phyloP scores from a whole-genome alignment of 1,139 yeast species.

The Zygosaccharomyces pseudobailii region DNA sequence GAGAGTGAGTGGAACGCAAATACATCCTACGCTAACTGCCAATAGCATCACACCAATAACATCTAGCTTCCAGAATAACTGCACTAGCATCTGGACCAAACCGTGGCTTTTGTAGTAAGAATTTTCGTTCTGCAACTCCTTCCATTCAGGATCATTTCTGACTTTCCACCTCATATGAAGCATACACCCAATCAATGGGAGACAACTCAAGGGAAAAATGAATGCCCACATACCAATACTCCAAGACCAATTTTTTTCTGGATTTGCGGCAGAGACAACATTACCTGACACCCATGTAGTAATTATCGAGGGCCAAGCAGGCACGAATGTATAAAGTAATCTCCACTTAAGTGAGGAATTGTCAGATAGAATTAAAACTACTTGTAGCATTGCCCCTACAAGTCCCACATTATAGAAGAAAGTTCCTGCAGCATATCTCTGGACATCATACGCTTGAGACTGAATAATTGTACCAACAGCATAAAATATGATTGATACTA shows the following conservation, averaged over 20 bases:
- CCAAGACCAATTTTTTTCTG: conserved; percentile 54
- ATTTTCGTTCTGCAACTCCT: conserved; percentile 32
- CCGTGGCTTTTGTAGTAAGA: conserved; percentile 31
- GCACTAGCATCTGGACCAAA: conserved; percentile 18
- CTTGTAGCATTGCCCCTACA: conserved; percentile 55
- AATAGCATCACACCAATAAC: conserved; percentile 49
- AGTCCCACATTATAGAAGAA: conserved; percentile 67
- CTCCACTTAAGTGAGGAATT: conserved; percentile 68
- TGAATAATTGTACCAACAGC: conserved; percentile 67
- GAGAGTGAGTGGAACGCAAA: conserved; percentile 46
- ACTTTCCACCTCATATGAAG: conserved; percentile 55
- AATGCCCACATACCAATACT: conserved; percentile 80
- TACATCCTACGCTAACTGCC: conserved; percentile 49
- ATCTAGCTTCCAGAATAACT: conserved; percentile 48
- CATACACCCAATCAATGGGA: conserved; percentile 54
- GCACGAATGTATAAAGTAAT: conserved; percentile 54
- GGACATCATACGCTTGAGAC: conserved; percentile 61
- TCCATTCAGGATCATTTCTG: conserved; percentile 45
- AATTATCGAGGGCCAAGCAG: conserved; percentile 66
- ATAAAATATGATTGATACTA: conserved; percentile 54
- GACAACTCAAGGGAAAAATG: conserved; percentile 57
- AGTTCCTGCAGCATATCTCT: conserved; percentile 68
- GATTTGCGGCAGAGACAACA: conserved; percentile 40
- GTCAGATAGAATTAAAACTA: conserved; percentile 59
- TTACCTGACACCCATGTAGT: conserved; percentile 75